These are phyloP conservation scores for Letharia lupina DNA, from an alignment of 495 filamentous ascomycete species.

Conservation along the genomic window DNA sequence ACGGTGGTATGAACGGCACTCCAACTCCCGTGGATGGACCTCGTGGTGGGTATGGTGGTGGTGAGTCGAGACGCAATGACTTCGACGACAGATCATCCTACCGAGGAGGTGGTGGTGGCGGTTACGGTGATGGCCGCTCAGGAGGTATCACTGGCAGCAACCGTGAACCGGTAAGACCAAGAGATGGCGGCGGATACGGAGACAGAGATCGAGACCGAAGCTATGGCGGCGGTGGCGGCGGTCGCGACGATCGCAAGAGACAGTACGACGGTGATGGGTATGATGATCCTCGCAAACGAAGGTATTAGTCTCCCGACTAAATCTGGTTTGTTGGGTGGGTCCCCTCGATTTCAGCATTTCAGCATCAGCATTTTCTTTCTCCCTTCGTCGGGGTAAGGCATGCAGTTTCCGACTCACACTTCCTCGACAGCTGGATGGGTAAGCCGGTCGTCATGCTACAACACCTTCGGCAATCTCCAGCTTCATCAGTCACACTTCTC, in stretches of 20 bases:
- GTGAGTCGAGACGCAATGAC: constrained; percentile 34
- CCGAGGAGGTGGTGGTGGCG: constrained; percentile 29
- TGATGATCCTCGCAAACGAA: constrained; percentile 71
- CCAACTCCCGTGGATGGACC: constrained; percentile 20
- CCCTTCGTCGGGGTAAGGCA: constrained; percentile 56
- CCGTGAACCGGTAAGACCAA: constrained; percentile 44
- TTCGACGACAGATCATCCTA: constrained; percentile 30
- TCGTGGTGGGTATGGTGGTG: constrained; percentile 34
- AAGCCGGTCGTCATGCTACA: constrained; percentile 8
- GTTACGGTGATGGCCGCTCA: constrained; percentile 31
- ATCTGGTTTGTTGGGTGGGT: constrained; percentile 44
- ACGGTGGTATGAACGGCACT: constrained; percentile 28
- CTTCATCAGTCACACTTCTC: not conserved
- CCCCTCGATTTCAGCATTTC: constrained; percentile 32
- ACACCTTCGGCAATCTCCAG: not conserved
- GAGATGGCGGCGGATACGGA: constrained; percentile 43
- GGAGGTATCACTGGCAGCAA: constrained; percentile 47
- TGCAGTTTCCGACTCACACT: constrained; percentile 20
- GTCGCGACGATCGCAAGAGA: constrained; percentile 15
- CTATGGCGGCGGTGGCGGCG: constrained; percentile 4
- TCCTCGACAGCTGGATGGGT: constrained; percentile 18
- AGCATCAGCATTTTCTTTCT: constrained; percentile 38
- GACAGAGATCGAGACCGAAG: constrained; percentile 40
- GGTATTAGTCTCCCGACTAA: constrained; percentile 47
- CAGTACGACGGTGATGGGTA: constrained; percentile 46